phyloP scores from a whole-genome alignment of 2,329 filamentous ascomycete species.

The Decorospora gaudefroyi region DNA sequence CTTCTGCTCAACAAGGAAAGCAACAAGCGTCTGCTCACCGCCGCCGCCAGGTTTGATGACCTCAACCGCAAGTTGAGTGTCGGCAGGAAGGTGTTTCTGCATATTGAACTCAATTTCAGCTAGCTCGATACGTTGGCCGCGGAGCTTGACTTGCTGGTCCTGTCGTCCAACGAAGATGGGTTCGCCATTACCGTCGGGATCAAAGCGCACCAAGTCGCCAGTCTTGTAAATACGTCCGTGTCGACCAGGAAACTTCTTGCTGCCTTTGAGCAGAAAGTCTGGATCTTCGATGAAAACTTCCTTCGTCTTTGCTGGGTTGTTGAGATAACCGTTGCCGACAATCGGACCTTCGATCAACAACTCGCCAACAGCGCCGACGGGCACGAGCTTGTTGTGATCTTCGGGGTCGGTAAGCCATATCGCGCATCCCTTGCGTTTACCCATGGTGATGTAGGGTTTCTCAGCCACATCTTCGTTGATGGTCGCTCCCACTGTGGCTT shows the following conservation, averaged over 20 bases:
- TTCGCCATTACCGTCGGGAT: conserved; percentile 48
- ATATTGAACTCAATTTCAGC: conserved; percentile 49
- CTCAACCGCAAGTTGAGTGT: conserved; percentile 54
- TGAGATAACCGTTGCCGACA: conserved; percentile 47
- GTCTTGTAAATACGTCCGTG: conserved; percentile 53
- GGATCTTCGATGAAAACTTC: conserved; percentile 56
- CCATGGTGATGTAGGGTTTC: conserved; percentile 46
- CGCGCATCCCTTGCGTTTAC: conserved; percentile 40
- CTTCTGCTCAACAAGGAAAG: conserved; percentile 42
- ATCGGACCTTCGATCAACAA: conserved; percentile 64
- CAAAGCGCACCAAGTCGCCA: conserved; percentile 55
- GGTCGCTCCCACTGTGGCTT: conserved; percentile 44
- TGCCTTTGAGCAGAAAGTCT: conserved; percentile 64
- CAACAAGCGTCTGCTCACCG: conserved; percentile 42
- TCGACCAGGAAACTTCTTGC: conserved; percentile 57
- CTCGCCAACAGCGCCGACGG: conserved; percentile 53
- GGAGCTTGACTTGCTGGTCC: conserved; percentile 50
- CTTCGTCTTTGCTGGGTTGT: conserved; percentile 44
- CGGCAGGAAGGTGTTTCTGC: conserved; percentile 47
- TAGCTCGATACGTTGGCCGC: conserved; percentile 48
- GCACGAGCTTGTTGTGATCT: conserved; percentile 46
- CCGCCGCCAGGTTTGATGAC: conserved; percentile 51
- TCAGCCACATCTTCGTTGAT: conserved; percentile 38
- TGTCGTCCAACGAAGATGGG: conserved; percentile 46
- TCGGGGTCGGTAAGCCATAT: conserved; percentile 51